Evolutionary conservation across 352 stramenopile genomes (phyloP), one percentile per base, ranked within the genome.

Genomic region (Phytophthora nicotianae): DNA sequence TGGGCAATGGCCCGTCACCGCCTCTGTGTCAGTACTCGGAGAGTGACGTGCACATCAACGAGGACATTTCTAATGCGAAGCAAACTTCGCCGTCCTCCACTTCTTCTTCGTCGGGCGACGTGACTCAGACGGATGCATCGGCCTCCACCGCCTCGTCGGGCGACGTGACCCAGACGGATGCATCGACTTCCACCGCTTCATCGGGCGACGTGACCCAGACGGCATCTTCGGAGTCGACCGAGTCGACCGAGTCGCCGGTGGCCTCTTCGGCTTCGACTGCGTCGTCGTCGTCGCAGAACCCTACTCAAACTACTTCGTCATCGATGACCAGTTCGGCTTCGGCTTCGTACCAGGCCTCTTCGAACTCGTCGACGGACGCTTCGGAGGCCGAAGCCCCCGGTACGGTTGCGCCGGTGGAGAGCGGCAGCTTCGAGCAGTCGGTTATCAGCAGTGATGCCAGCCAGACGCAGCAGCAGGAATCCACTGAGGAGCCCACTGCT

Each of bases 21-120:
- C 47, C 64, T 9, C 47, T 72, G 38, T 72, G 64, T 14, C 55
- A 70, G 43, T 70, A 70, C 62, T 61, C 56, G 33, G 50, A 65
- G 32, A 70, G 62, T 10, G 63, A 67, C 11, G 43, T 71, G 4
- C 61, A 70, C 20, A 60, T 70, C 33, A 65, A 70, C 50, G 23
- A 50, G 24, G 55, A 70, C 27, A 27, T 65, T 17, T 70, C 62
- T 10, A 27, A 68, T 16, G 32, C 27, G 29, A 19, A 19, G 14
- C 49, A 46, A 35, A 48, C 42, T 35, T 47, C 41, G 20, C 4
- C 53, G 13, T 49, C 50, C n/a, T 58, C 29, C 5, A 53, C 53
- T 19, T 50, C 55, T 11, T 55, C 56, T 2, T 54, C 49, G 6
- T 67, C 58, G 24, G 46, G 8, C 2, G 29, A 21, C 14, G 7